Conservation (phyloP, 1,284 basidiomycete species). For the Ustilago trichophora region DNA sequence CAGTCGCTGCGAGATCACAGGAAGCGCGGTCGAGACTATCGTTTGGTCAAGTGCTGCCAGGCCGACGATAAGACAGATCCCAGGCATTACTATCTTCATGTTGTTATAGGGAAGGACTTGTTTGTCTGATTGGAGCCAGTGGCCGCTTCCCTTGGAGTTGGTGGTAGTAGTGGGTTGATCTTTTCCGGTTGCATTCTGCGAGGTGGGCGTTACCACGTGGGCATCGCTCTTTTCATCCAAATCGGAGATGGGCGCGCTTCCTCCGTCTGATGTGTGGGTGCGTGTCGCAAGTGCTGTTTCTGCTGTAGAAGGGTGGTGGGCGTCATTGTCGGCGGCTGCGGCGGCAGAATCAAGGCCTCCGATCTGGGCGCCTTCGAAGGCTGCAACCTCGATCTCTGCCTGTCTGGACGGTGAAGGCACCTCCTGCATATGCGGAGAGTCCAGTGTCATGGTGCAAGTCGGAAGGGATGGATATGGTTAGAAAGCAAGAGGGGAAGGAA, state of each 20-base stretch:
- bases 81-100: constrained; percentile 54
- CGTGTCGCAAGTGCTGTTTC: constrained; percentile 9
- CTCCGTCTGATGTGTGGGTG: constrained; percentile 7
- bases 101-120: constrained; percentile 55
- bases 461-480: not conserved
- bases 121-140: constrained; percentile 51
- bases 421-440: constrained; percentile 9
- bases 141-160: constrained; percentile 7
- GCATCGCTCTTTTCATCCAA: constrained; percentile 17
- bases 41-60: constrained; percentile 65
- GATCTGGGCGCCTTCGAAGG: constrained; percentile 14
- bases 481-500: too few species aligned
- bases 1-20: constrained; percentile 55
- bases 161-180: not conserved
- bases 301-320: not conserved
- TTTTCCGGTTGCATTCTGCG: not conserved
- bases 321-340: constrained; percentile 4
- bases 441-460: constrained; percentile 3
- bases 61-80: constrained; percentile 46
- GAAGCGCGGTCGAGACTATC: constrained; percentile 66
- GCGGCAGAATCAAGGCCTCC: constrained; percentile 25
- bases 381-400: constrained; percentile 12
- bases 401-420: not conserved
- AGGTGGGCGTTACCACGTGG: not conserved
- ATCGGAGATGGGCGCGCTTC: constrained; percentile 6